These are phyloP conservation scores for Zopfia rhizophila DNA, from an alignment of 2,329 filamentous ascomycete genomes.

Conservation along the genomic window DNA sequence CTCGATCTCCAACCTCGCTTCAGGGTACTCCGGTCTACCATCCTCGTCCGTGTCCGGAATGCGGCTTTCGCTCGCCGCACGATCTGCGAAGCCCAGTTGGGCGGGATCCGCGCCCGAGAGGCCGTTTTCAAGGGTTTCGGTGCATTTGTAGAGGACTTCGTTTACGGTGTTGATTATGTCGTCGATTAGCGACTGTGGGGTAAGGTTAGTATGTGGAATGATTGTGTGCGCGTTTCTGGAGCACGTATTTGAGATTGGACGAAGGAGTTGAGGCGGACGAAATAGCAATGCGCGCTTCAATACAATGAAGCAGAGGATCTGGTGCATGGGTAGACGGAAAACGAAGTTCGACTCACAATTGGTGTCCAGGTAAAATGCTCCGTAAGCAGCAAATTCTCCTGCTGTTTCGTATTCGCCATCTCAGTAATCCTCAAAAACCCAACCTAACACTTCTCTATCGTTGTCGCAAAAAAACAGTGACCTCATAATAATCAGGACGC, in stretches of 20 bases:
- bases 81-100: constrained; percentile 78
- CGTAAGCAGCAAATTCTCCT: constrained; percentile 75
- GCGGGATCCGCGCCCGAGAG: constrained; percentile 78
- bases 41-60: constrained; percentile 56
- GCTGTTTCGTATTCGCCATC: constrained; percentile 58
- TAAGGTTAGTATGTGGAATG: no score
- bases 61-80: constrained; percentile 57
- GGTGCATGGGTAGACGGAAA: constrained; percentile 5
- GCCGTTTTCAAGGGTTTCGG: constrained; percentile 86
- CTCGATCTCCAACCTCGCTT: constrained; percentile 78
- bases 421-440: no score
- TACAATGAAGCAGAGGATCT: no score
- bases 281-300: background rate
- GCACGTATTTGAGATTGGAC: background rate
- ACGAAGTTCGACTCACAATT: constrained; percentile 68
- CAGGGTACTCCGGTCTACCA: constrained; percentile 56
- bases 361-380: constrained; percentile 97
- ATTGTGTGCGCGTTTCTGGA: background rate
- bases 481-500: no score
- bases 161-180: constrained; percentile 98
- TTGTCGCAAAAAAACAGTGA: no score
- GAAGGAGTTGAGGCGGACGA: no score
- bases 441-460: constrained; percentile 1
- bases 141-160: constrained; percentile 87
- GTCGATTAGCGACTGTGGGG: constrained; percentile 83